phyloP scores from a whole-genome alignment of 75 land plant genomes.

The Larix kaempferi region DNA sequence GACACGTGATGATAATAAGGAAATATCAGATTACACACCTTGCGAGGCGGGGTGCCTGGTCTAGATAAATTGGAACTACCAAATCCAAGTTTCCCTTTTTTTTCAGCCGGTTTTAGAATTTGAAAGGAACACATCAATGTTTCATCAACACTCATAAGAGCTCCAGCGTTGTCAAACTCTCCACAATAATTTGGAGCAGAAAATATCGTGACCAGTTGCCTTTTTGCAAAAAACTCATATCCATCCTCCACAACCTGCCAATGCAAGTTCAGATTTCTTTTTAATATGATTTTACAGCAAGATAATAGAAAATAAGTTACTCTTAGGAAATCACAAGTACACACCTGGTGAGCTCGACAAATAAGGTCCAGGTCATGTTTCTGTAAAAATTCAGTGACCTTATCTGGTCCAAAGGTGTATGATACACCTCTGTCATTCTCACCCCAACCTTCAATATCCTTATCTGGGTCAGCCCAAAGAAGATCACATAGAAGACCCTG shows the following conservation, averaged over 20 bases:
- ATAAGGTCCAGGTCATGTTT: slow-evolving; percentile 51
- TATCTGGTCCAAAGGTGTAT: slow-evolving; percentile 33
- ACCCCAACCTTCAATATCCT: slow-evolving; percentile 41
- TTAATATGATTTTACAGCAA: neutral
- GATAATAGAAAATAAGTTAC: neutral
- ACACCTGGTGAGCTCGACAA: slow-evolving; percentile 55
- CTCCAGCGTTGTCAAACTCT: slow-evolving; percentile 49
- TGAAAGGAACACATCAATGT: slow-evolving; percentile 41
- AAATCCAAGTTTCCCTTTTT: slow-evolving; percentile 26
- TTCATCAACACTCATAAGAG: slow-evolving; percentile 52
- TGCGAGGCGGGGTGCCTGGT: neutral
- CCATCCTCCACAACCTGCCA: slow-evolving; percentile 48
- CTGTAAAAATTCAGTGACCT: slow-evolving; percentile 25
- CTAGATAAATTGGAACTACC: slow-evolving; percentile 8
- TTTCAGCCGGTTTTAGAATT: slow-evolving; percentile 45
- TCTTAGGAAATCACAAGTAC: neutral
- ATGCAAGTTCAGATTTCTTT: neutral
- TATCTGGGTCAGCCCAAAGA: slow-evolving; percentile 52
- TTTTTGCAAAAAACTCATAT: slow-evolving; percentile 44
- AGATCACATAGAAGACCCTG: slow-evolving; percentile 42
- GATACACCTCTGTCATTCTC: slow-evolving; percentile 52
- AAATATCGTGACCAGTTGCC: slow-evolving; percentile 49
- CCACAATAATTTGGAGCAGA: slow-evolving; percentile 58
- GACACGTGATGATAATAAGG: neutral
- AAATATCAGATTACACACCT: neutral